These are phyloP conservation scores for Emmonsia crescens DNA, from an alignment of 2,329 filamentous ascomycete species.

Conservation along the genomic window DNA sequence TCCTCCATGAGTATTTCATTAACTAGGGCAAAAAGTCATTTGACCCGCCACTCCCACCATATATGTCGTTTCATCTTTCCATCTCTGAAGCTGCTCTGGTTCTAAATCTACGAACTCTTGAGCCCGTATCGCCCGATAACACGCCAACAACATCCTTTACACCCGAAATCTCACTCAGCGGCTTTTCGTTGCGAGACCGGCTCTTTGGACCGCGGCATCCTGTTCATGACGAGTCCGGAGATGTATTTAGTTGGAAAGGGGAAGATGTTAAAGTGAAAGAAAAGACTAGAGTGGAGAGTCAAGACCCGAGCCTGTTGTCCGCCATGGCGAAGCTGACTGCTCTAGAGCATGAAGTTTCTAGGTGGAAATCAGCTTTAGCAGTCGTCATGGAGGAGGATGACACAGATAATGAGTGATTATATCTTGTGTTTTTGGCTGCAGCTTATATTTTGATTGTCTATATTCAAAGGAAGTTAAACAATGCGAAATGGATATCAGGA, in stretches of 20 bases:
- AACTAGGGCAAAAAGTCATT: constrained; percentile 30
- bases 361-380: constrained; percentile 60
- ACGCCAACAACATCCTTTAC: constrained; percentile 54
- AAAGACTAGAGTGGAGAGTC: constrained; percentile 79
- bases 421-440: neutral
- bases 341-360: constrained; percentile 59
- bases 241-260: constrained; percentile 58
- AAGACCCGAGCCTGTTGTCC: constrained; percentile 76
- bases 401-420: constrained; percentile 25
- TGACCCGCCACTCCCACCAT: constrained; percentile 50
- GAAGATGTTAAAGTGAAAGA: constrained; percentile 76
- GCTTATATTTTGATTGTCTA: constrained; percentile 3
- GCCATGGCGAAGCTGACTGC: constrained; percentile 73
- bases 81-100: constrained; percentile 61
- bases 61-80: constrained; percentile 61
- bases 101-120: constrained; percentile 58
- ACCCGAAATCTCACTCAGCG: constrained; percentile 51
- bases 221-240: constrained; percentile 70
- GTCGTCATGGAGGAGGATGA: constrained; percentile 63
- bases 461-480: neutral
- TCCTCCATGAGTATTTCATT: neutral
- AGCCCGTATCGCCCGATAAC: constrained; percentile 49
- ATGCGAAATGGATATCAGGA: too few species aligned
- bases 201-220: constrained; percentile 43
- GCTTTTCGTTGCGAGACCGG: constrained; percentile 48